These are phyloP conservation scores for Penicillium psychrosexuale DNA, from an alignment of 2,329 filamentous ascomycete genomes.

Conservation along the genomic window DNA sequence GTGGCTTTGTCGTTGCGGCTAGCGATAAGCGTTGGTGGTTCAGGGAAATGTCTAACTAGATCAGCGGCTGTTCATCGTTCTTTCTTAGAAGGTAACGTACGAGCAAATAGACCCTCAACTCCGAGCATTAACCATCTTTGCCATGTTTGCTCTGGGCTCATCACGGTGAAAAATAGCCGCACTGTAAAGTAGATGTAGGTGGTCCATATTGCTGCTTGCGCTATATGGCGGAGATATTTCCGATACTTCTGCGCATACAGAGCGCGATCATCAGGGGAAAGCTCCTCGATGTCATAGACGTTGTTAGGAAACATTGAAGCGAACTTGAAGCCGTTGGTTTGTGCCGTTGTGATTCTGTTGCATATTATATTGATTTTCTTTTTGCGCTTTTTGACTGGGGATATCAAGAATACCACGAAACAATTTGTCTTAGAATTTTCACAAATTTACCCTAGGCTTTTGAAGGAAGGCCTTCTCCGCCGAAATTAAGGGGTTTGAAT, in stretches of 20 bases:
- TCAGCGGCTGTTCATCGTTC: neutral
- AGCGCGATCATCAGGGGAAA: constrained; percentile 18
- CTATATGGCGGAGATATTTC: constrained; percentile 13
- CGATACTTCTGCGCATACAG: constrained; percentile 17
- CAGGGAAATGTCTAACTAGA: constrained; percentile 17
- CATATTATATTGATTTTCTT: constrained; percentile 1
- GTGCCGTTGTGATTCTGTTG: neutral
- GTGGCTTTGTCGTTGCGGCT: constrained; percentile 13
- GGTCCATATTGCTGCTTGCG: constrained; percentile 18
- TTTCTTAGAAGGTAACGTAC: constrained; percentile 14
- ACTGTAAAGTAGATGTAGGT: constrained; percentile 21
- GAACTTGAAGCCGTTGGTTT: constrained; percentile 1
- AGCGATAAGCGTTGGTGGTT: constrained; percentile 27
- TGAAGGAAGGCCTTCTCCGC: neutral
- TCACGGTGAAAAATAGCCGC: constrained; percentile 17
- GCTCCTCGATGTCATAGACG: constrained; percentile 20
- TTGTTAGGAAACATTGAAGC: constrained; percentile 11
- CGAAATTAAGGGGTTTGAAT: neutral
- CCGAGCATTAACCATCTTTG: constrained; percentile 28
- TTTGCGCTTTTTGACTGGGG: neutral
- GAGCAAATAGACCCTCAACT: constrained; percentile 25
- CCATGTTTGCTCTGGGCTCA: constrained; percentile 16
- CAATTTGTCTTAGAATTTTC: neutral
- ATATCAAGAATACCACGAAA: neutral
- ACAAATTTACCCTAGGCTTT: neutral